phyloP scores from a whole-genome alignment of 495 filamentous ascomycete species.

The Sporormia fimetaria region DNA sequence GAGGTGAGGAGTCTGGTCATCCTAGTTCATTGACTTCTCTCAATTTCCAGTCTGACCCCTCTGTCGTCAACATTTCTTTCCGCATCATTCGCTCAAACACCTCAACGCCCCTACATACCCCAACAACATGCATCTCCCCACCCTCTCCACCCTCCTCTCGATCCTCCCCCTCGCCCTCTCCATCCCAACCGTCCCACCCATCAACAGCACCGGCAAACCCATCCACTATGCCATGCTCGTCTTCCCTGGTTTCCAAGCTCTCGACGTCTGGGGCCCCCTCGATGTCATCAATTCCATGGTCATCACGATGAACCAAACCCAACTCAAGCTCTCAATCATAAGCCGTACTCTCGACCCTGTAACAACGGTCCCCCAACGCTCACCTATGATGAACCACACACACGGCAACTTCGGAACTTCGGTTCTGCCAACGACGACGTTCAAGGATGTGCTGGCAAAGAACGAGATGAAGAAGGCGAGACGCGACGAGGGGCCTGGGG shows the following conservation, averaged over 20 bases:
- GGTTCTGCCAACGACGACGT: constrained; percentile 54
- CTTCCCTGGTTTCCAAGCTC: constrained; percentile 18
- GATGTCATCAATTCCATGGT: constrained; percentile 40
- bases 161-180: constrained; percentile 1
- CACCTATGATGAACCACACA: constrained; percentile 12
- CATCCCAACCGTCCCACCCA: constrained; percentile 2
- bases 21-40: too few species aligned
- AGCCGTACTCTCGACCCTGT: constrained; percentile 42
- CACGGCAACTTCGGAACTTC: constrained; percentile 33
- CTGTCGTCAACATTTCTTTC: neutral
- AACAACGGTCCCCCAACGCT: constrained; percentile 25
- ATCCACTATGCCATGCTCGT: constrained; percentile 15
- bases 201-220: constrained; percentile 9
- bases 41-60: too few species aligned
- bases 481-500: constrained; percentile 31
- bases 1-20: too few species aligned
- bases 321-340: constrained; percentile 37
- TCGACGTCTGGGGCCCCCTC: constrained; percentile 22
- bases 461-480: constrained; percentile 46
- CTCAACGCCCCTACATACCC: neutral
- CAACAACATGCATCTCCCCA: constrained; percentile 2
- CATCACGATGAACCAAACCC: constrained; percentile 24
- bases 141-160: constrained; percentile 1
- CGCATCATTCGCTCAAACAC: neutral
- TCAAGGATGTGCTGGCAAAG: constrained; percentile 31